Conservation (phyloP, 108 stramenopile genomes). For the Ochromonas danica region DNA sequence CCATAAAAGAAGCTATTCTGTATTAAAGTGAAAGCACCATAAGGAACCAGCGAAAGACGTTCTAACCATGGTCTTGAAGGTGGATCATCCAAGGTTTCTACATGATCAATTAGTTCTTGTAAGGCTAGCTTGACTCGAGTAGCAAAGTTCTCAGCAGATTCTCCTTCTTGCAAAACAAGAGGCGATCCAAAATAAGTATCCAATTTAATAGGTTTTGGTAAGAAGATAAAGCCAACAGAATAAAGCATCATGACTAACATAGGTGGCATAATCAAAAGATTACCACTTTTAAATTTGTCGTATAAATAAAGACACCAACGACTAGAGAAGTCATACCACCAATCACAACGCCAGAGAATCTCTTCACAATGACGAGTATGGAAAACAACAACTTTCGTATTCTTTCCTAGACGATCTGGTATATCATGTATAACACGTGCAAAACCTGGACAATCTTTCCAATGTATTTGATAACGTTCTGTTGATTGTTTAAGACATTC, state of each 20-base stretch:
- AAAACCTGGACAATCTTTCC: constrained; percentile 35
- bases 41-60: too few relatives aligned
- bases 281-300: not conserved
- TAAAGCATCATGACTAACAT: not conserved
- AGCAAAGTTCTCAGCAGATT: constrained; percentile 10
- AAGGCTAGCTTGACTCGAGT: not conserved
- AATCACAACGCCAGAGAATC: not conserved
- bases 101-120: constrained; percentile 25
- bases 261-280: not conserved
- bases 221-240: constrained; percentile 15
- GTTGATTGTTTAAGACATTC: not conserved
- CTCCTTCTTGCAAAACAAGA: not conserved
- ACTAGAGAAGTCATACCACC: constrained; percentile 12
- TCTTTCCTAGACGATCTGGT: not conserved
- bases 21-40: too few relatives aligned
- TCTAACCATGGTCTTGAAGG: too few relatives aligned
- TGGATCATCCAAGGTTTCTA: too few relatives aligned
- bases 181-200: constrained; percentile 21
- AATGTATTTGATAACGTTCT: constrained; percentile 19
- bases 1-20: too few relatives aligned
- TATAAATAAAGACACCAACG: not conserved
- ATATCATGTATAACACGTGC: not conserved
- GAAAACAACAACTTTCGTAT: constrained; percentile 20
- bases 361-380: constrained; percentile 31
- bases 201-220: constrained; percentile 25